phyloP scores from a whole-genome alignment of 2,329 filamentous ascomycete species.

The Curvularia eragrostidis region DNA sequence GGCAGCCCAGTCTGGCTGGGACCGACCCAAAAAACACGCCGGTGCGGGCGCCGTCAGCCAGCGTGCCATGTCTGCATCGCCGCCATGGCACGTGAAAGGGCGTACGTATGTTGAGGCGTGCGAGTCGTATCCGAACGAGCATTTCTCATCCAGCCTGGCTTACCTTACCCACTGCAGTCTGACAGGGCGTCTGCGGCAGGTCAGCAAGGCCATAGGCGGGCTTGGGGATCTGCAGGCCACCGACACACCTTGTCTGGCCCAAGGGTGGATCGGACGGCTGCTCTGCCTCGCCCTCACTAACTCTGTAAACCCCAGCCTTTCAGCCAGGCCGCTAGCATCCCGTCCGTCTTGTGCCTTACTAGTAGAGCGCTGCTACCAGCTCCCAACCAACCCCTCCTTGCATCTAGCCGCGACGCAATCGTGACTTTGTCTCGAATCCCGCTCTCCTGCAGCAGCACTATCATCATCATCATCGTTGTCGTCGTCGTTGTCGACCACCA shows the following conservation, averaged over 20 bases:
- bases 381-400: slow-evolving; percentile 31
- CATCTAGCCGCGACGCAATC: slow-evolving; percentile 41
- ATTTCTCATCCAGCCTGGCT: slow-evolving; percentile 15
- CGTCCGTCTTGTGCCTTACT: slow-evolving; percentile 31
- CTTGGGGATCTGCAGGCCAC: slow-evolving; percentile 29
- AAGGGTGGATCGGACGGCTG: slow-evolving; percentile 38
- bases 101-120: slow-evolving; percentile 21
- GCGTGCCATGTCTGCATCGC: slow-evolving; percentile 12
- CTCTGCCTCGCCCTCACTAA: background rate
- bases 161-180: slow-evolving; percentile 18
- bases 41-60: slow-evolving; percentile 18
- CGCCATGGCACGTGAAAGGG: slow-evolving; percentile 36
- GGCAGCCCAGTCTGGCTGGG: slow-evolving; percentile 14
- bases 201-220: slow-evolving; percentile 7
- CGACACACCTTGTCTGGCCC: slow-evolving; percentile 18
- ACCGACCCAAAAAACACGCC: slow-evolving; percentile 8
- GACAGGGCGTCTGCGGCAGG: slow-evolving; percentile 16
- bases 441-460: slow-evolving; percentile 26
- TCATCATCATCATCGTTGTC: background rate
- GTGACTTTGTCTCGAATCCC: slow-evolving; percentile 35
- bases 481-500: background rate
- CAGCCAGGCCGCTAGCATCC: slow-evolving; percentile 35
- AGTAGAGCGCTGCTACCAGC: background rate
- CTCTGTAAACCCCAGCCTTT: slow-evolving; percentile 33
- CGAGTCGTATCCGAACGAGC: slow-evolving; percentile 12